phyloP scores from a whole-genome alignment of 768 basidiomycete species.

The Panaeolus cyanescens region DNA sequence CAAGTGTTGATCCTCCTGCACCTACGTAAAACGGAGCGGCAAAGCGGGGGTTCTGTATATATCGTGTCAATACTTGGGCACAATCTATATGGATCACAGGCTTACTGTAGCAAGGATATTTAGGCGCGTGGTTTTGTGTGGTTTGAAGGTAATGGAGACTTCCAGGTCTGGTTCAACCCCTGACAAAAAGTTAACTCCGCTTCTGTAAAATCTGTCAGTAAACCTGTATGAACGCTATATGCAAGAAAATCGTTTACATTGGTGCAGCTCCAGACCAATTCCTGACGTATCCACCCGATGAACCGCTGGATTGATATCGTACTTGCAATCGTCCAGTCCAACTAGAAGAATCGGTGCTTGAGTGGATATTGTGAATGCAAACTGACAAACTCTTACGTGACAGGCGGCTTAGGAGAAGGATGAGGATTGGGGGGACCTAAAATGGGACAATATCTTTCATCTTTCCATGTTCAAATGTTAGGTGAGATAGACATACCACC shows the following conservation, averaged over 20 bases:
- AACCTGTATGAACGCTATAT: no score
- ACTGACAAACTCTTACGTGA: conserved; percentile 22
- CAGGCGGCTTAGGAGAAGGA: conserved; percentile 23
- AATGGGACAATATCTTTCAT: neutral
- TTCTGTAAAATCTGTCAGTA: conserved; percentile 18
- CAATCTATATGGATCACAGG: neutral
- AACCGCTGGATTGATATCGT: conserved; percentile 26
- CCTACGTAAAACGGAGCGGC: conserved; percentile 40
- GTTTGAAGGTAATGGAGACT: conserved; percentile 31
- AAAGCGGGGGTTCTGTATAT: conserved; percentile 39
- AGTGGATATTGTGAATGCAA: neutral
- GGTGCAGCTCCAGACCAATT: conserved; percentile 28
- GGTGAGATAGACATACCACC: neutral
- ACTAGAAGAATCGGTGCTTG: conserved; percentile 16
- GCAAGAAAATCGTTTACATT: conserved; percentile 21
- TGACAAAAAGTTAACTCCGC: conserved; percentile 33
- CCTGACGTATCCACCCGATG: conserved; percentile 32
- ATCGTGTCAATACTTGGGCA: neutral
- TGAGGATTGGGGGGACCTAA: conserved; percentile 10
- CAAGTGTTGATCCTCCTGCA: conserved; percentile 23
- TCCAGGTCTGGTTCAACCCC: conserved; percentile 30
- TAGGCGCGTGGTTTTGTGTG: conserved; percentile 19
- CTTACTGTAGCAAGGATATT: conserved; percentile 39
- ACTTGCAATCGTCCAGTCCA: conserved; percentile 39
- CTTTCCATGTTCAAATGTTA: neutral